Base-by-base conservation (phyloP, 495 filamentous ascomycete genomes). In the Platismatia glauca region DNA sequence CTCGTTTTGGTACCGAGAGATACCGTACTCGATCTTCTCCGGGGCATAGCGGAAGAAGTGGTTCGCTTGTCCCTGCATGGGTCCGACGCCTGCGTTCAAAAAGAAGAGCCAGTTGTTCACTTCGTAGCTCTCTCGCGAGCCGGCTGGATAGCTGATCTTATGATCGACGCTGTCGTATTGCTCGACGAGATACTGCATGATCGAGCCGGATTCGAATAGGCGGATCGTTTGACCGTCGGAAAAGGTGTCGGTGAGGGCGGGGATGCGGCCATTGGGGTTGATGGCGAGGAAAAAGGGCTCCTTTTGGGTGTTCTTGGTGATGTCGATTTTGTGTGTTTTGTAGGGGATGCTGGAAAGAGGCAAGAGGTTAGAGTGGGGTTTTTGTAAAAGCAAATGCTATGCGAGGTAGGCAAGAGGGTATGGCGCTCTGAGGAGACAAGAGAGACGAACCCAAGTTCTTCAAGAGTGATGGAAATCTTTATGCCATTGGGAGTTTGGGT, bases 191-290 rank as follows among this genome's bases (percentile, higher is more conserved):
- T 96, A 97, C 68, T 91, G 86, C 78, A 96, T 78, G 70, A 96
- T 95, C 61, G 86, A 78, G 57, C 89, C 92, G 64, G 83, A 88
- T 73, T 96, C 92, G 69, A 95, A 96, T 6, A 96, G 66, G 22
- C 80, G 76, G 73, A 95, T 91, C 38, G 76, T 75, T 67, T 87
- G 78, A 61, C 90, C 90, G 71, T 94, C 87, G 1, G 66, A 67
- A 69, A 87, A 84, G 15, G 81, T 84, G 72, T 96, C 93, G 31
- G 88, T 92, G 31, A 97, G 67, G 20, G 92, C 92, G n/a, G 92
- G 92, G 68, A 96, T 95, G 62, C 93, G 89, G 67, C 92, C 92
- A 70, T 97, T 96, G 59, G 92, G 92, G 75, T 96, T 96, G 73
- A 97, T 94, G 43, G 84, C 84, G 46, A 95, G 81, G 77, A 93